A percentile compares a stretch with the other conserved stretches of the same genome.
phyloP scores from a whole-genome alignment of 495 filamentous ascomycete genomes.

The Daldinia childiae region DNA sequence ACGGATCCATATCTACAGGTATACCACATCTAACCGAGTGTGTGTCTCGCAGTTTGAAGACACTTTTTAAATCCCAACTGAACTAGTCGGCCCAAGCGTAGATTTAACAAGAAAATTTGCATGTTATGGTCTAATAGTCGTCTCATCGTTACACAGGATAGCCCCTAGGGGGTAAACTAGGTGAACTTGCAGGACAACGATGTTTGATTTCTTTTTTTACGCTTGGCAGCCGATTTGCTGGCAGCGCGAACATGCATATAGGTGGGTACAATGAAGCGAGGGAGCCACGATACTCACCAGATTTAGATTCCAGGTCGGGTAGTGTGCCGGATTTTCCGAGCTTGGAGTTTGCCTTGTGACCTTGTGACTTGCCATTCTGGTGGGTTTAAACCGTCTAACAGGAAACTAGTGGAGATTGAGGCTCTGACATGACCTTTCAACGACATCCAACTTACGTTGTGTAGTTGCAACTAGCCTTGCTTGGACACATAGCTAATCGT shows the following conservation, averaged over 20 bases:
- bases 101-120: neutral
- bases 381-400: constrained; percentile 10
- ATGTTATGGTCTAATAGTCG: neutral
- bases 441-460: constrained; percentile 29
- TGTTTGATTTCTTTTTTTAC: constrained; percentile 8
- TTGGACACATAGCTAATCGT: constrained; percentile 26
- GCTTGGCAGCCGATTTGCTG: constrained; percentile 19
- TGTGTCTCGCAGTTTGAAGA: neutral
- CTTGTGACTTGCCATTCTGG: constrained; percentile 33
- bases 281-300: constrained; percentile 1
- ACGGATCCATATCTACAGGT: too few relatives aligned
- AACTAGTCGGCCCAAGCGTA: neutral
- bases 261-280: constrained; percentile 13
- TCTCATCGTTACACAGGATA: neutral
- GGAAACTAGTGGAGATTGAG: constrained; percentile 38
- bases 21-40: neutral
- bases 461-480: constrained; percentile 28
- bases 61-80: neutral
- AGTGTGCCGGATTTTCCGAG: constrained; percentile 26
- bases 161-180: neutral
- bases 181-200: neutral
- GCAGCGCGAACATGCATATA: constrained; percentile 5
- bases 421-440: constrained; percentile 32
- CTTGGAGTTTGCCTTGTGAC: constrained; percentile 2
- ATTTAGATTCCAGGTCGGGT: constrained; percentile 24